Evolutionary conservation across 2,329 filamentous ascomycete genomes (phyloP).

Genomic region (Hymenoscyphus linearis): DNA sequence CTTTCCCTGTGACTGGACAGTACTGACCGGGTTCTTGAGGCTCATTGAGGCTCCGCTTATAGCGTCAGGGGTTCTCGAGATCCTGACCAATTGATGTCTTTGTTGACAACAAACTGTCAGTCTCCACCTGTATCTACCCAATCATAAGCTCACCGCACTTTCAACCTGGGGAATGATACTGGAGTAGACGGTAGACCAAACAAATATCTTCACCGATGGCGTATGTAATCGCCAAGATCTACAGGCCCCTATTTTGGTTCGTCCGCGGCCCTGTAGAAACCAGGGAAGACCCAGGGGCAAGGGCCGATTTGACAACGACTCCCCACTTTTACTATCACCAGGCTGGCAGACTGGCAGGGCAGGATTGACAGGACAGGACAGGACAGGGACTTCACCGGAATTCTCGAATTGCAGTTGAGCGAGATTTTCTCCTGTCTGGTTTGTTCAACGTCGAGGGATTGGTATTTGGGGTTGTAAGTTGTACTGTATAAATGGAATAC

Average conservation of each 20-base stretch:
- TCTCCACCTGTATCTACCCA: not conserved
- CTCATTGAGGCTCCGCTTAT: not conserved
- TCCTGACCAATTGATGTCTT: not conserved
- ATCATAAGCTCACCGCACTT: not conserved
- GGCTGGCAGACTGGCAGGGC: too few relatives aligned
- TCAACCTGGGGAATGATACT: not conserved
- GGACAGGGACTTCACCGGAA: too few relatives aligned
- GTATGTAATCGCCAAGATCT: not conserved
- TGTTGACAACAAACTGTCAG: not conserved
- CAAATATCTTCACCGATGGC: not conserved
- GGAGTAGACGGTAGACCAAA: too few relatives aligned
- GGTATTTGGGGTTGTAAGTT: not conserved
- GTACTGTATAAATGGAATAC: not conserved
- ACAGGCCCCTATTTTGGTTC: not conserved
- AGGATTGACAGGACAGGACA: too few relatives aligned
- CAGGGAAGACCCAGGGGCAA: not conserved
- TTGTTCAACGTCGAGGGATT: not conserved
- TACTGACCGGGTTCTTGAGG: too few relatives aligned
- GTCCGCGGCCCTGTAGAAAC: not conserved
- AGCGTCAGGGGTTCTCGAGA: not conserved
- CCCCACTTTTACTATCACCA: too few relatives aligned
- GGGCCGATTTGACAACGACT: too few relatives aligned
- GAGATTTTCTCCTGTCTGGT: not conserved
- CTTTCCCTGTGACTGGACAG: too few relatives aligned
- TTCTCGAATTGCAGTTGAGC: not conserved